phyloP scores from a whole-genome alignment of 805 yeast species.

The Lachancea meyersii region DNA sequence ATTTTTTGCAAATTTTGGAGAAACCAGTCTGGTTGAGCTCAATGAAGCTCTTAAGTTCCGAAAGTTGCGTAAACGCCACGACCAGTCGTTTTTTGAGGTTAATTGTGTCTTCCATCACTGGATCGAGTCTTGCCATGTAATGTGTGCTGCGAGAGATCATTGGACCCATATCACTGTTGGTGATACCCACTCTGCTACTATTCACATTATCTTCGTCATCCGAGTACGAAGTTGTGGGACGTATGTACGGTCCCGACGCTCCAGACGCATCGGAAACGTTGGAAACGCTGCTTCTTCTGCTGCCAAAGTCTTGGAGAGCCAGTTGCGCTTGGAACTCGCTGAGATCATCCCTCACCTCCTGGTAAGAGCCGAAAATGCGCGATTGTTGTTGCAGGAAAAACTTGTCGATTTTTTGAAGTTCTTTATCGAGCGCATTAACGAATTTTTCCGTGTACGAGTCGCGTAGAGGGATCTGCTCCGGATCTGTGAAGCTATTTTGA shows the following conservation, averaged over 20 bases:
- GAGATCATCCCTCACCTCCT: constrained; percentile 54
- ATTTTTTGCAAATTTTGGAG: constrained; percentile 83
- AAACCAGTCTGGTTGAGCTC: constrained; percentile 87
- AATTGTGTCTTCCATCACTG: constrained; percentile 35
- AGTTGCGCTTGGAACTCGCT: constrained; percentile 46
- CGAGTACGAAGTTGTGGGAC: constrained; percentile 4
- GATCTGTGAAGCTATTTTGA: constrained; percentile 21
- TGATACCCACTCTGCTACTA: neutral
- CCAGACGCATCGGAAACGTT: constrained; percentile 3
- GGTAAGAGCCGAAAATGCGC: constrained; percentile 35
- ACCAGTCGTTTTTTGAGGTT: constrained; percentile 62
- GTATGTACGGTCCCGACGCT: constrained; percentile 2
- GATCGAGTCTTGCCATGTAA: constrained; percentile 10
- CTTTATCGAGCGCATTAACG: constrained; percentile 65
- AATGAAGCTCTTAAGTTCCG: constrained; percentile 76
- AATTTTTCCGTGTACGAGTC: constrained; percentile 56
- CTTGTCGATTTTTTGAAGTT: constrained; percentile 64
- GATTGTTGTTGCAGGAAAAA: constrained; percentile 67
- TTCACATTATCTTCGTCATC: constrained; percentile 14
- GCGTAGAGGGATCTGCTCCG: constrained; percentile 18
- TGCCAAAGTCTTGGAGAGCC: constrained; percentile 3
- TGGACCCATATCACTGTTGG: constrained; percentile 8
- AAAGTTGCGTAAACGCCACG: constrained; percentile 62
- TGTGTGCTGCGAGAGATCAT: constrained; percentile 8
- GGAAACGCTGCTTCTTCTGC: constrained; percentile 8